Conservation (phyloP, 495 filamentous ascomycete species). For the Parmelia sp. region DNA sequence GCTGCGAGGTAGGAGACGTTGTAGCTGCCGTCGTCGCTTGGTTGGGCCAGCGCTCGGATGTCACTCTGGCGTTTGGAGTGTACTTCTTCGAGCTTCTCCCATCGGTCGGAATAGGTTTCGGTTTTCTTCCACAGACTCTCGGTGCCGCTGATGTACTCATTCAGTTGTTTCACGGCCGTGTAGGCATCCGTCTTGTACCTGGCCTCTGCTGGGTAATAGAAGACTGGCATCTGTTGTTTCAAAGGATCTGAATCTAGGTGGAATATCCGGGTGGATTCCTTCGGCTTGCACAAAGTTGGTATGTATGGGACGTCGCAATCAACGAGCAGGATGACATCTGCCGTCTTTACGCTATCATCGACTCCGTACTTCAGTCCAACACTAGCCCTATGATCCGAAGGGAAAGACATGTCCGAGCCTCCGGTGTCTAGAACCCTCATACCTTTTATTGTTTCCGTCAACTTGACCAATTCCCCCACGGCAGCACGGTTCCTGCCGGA, state of each 20-base stretch:
- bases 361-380: slow-evolving; percentile 71
- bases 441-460: slow-evolving; percentile 73
- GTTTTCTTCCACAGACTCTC: slow-evolving; percentile 42
- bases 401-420: slow-evolving; percentile 94
- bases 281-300: slow-evolving; percentile 53
- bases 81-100: slow-evolving; percentile 51
- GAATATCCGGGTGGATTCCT: slow-evolving; percentile 56
- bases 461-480: slow-evolving; percentile 62
- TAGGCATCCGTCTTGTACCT: slow-evolving; percentile 71
- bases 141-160: slow-evolving; percentile 48
- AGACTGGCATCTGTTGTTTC: slow-evolving; percentile 80
- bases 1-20: slow-evolving; percentile 64
- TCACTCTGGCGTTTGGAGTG: slow-evolving; percentile 53
- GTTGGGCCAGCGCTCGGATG: slow-evolving; percentile 53
- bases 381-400: slow-evolving; percentile 66
- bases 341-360: slow-evolving; percentile 65
- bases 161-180: slow-evolving; percentile 67
- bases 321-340: slow-evolving; percentile 79
- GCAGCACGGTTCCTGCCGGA: slow-evolving; percentile 67
- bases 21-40: slow-evolving; percentile 55
- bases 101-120: slow-evolving; percentile 40
- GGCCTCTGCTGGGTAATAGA: slow-evolving; percentile 66
- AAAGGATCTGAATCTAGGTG: slow-evolving; percentile 84
- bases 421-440: slow-evolving; percentile 82
- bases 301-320: slow-evolving; percentile 82